Conservation (phyloP, 164 flowering plant genomes). For the Dillenia suffruticosa region DNA sequence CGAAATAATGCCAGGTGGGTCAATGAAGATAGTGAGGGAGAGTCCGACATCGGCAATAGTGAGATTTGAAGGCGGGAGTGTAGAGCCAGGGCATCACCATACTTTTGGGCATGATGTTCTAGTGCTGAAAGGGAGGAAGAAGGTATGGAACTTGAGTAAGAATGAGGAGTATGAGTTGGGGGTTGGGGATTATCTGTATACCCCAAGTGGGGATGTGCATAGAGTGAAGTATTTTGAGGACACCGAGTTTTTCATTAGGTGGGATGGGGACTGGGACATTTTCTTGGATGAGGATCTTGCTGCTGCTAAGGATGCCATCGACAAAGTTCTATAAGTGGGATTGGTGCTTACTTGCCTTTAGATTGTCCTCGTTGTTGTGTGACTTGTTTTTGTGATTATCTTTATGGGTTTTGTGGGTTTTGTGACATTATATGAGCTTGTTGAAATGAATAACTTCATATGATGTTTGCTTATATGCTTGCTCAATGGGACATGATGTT, state of each 20-base stretch:
- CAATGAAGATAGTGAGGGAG: slow-evolving; percentile 83
- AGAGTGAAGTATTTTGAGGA: slow-evolving; percentile 83
- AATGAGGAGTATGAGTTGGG: slow-evolving; percentile 51
- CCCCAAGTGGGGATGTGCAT: slow-evolving; percentile 86
- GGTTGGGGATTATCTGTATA: slow-evolving; percentile 77
- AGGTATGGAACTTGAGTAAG: slow-evolving; percentile 84
- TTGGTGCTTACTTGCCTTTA: no score
- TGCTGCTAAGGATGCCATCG: slow-evolving; percentile 51
- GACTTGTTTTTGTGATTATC: no score
- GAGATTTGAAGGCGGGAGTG: slow-evolving; percentile 76
- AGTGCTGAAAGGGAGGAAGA: slow-evolving; percentile 77
- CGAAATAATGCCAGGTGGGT: slow-evolving; percentile 76
- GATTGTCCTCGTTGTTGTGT: no score
- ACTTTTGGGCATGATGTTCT: slow-evolving; percentile 89
- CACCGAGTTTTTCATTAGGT: slow-evolving; percentile 87
- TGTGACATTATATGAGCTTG: no score
- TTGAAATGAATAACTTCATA: no score
- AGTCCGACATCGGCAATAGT: slow-evolving; percentile 87
- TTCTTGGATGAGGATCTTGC: slow-evolving; percentile 79
- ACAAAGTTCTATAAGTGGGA: slow-evolving; percentile 16
- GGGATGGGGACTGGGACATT: slow-evolving; percentile 96
- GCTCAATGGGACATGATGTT: no score
- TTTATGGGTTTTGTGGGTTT: no score
- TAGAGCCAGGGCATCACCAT: slow-evolving; percentile 96
- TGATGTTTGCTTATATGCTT: no score